A percentile compares a stretch with the other conserved stretches of the same genome.
Evolutionary conservation across 371 early-diverging fungal species (phyloP).

Genomic region (Neoconidiobolus thromboides): DNA sequence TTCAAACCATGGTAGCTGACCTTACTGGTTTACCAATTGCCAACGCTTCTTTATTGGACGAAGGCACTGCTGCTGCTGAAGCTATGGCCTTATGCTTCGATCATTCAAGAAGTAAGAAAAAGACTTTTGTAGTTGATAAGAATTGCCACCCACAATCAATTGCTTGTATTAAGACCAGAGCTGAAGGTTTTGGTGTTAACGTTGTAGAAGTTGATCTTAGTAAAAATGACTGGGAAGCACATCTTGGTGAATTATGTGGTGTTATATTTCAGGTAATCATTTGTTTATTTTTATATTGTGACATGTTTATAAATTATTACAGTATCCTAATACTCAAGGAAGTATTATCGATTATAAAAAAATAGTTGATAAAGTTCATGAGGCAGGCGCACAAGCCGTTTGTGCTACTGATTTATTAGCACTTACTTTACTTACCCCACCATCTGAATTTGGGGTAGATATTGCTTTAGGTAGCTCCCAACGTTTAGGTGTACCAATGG

Average conservation of each 20-base stretch:
- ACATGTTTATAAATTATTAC: constrained; percentile 1
- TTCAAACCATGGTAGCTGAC: constrained; percentile 86
- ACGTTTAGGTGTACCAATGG: constrained; percentile 93
- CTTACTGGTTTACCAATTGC: constrained; percentile 86
- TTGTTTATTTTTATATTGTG: neutral
- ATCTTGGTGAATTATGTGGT: constrained; percentile 64
- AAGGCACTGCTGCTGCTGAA: constrained; percentile 95
- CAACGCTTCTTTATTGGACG: constrained; percentile 90
- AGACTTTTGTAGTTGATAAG: constrained; percentile 77
- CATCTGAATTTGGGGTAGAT: constrained; percentile 89
- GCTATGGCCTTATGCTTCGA: constrained; percentile 85
- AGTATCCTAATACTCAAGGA: constrained; percentile 89
- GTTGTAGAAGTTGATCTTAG: constrained; percentile 65
- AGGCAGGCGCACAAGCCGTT: constrained; percentile 64
- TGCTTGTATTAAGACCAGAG: constrained; percentile 75
- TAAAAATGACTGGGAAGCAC: constrained; percentile 48
- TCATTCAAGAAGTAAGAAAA: constrained; percentile 41
- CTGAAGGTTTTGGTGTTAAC: constrained; percentile 81
- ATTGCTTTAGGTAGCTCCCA: constrained; percentile 92
- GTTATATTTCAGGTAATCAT: constrained; percentile 42
- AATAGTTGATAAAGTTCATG: constrained; percentile 57
- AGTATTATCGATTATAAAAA: constrained; percentile 56
- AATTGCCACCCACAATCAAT: constrained; percentile 90
- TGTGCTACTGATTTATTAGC: constrained; percentile 88
- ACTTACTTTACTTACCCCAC: constrained; percentile 75